phyloP scores from a whole-genome alignment of 768 basidiomycete genomes.

The Leccinum aurantiacum region DNA sequence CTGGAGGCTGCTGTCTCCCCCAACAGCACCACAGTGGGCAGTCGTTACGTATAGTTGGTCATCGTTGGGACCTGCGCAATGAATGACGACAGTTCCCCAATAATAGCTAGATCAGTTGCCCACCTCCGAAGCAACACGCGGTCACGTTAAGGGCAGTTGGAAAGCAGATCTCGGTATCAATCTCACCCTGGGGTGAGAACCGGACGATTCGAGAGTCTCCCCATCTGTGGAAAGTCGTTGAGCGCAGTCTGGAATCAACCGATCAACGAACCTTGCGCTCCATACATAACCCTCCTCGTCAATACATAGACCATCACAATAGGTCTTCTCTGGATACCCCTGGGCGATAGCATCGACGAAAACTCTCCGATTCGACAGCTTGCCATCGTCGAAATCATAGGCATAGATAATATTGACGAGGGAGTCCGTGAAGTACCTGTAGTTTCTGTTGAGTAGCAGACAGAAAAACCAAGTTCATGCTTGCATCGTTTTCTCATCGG shows the following conservation, averaged over 20 bases:
- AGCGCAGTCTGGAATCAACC: conserved; percentile 6
- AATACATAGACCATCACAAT: conserved; percentile 65
- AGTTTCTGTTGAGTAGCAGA: conserved; percentile 11
- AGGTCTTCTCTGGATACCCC: conserved; percentile 50
- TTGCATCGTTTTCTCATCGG: conserved; percentile 22
- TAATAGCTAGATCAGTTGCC: conserved; percentile 8
- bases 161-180: conserved; percentile 58
- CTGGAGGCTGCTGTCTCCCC: conserved; percentile 46
- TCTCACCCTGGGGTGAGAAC: conserved; percentile 50
- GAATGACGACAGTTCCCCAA: background rate
- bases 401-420: conserved; percentile 63
- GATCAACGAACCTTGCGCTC: conserved; percentile 51
- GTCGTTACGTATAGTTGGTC: conserved; percentile 60
- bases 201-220: conserved; percentile 59
- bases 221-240: conserved; percentile 45
- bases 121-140: conserved; percentile 62
- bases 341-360: conserved; percentile 57
- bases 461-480: conserved; percentile 5
- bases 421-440: conserved; percentile 74
- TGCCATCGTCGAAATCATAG: conserved; percentile 53
- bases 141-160: conserved; percentile 66
- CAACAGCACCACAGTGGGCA: conserved; percentile 57
- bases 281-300: conserved; percentile 64
- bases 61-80: conserved; percentile 49
- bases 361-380: conserved; percentile 53